A percentile compares a stretch with the other conserved stretches of the same genome.
These are phyloP conservation scores for Calvatia gigantea DNA, from an alignment of 768 basidiomycete genomes.

Conservation along the genomic window DNA sequence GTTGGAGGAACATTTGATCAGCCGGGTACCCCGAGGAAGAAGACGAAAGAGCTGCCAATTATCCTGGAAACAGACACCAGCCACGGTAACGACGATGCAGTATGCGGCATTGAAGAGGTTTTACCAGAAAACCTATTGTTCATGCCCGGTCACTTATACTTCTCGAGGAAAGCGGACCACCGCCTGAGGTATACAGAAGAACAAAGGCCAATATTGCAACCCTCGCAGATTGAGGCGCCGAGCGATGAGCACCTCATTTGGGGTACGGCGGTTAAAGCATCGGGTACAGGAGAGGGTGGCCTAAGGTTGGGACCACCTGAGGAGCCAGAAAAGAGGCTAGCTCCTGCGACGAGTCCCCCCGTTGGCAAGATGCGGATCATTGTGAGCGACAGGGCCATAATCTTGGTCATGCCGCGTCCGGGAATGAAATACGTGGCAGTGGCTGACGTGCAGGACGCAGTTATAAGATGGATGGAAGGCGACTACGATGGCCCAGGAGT, in stretches of 20 bases:
- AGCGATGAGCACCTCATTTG: not conserved
- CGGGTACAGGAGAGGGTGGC: not conserved
- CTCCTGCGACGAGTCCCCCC: not conserved
- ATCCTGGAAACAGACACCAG: not conserved
- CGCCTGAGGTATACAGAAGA: not conserved
- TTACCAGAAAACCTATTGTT: not conserved
- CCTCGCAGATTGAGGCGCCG: not conserved
- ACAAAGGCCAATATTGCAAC: not conserved
- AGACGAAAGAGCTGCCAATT: not conserved
- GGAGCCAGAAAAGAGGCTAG: not conserved
- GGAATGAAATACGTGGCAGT: not conserved
- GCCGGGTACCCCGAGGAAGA: not conserved
- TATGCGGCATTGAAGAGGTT: not conserved
- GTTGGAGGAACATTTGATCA: not conserved
- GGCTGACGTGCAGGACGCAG: not conserved
- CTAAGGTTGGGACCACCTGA: not conserved
- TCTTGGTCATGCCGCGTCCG: not conserved
- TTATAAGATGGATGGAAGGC: not conserved
- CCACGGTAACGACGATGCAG: not conserved
- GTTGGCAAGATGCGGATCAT: not conserved
- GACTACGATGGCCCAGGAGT: not conserved
- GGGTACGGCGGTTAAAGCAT: not conserved
- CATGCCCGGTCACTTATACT: not conserved
- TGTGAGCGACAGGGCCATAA: not conserved
- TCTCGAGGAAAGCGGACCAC: not conserved